phyloP scores from a whole-genome alignment of 192 early-diverging fungal species.

The Umbelopsis isabellina region DNA sequence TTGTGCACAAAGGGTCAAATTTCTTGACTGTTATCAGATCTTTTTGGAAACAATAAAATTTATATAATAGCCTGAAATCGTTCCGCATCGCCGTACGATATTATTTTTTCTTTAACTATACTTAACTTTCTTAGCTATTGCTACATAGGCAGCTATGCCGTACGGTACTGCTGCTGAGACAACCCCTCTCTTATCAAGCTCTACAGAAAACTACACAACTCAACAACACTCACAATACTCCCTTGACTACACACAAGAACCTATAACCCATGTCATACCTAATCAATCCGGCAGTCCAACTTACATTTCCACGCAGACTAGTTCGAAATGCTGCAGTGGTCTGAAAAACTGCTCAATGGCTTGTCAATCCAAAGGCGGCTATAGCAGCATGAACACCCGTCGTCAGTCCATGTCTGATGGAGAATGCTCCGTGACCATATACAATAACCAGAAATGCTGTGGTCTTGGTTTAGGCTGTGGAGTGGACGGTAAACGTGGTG shows the following conservation, averaged over 20 bases:
- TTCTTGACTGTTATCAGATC: neutral
- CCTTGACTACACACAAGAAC: neutral
- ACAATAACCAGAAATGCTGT: conserved; percentile 3
- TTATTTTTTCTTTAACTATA: neutral
- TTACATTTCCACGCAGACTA: conserved; percentile 19
- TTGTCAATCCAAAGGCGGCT: neutral
- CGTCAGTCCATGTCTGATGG: conserved; percentile 6
- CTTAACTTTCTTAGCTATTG: conserved; percentile 20
- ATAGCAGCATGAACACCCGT: neutral
- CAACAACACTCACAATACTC: neutral
- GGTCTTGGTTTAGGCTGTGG: conserved; percentile 16
- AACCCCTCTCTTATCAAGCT: neutral
- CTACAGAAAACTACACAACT: neutral
- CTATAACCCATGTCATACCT: conserved; percentile 9
- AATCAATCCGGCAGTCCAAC: conserved; percentile 9
- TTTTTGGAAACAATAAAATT: neutral
- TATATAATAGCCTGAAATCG: neutral
- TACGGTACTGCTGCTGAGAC: neutral
- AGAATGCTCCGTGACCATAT: neutral
- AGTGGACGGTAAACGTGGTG: neutral
- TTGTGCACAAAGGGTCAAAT: no score
- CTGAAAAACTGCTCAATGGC: neutral
- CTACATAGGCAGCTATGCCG: conserved; percentile 1
- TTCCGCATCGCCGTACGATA: neutral
- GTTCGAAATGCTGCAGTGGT: conserved; percentile 22